phyloP scores from a whole-genome alignment of 2,329 filamentous ascomycete genomes.

The Ceratocystis cubensis region DNA sequence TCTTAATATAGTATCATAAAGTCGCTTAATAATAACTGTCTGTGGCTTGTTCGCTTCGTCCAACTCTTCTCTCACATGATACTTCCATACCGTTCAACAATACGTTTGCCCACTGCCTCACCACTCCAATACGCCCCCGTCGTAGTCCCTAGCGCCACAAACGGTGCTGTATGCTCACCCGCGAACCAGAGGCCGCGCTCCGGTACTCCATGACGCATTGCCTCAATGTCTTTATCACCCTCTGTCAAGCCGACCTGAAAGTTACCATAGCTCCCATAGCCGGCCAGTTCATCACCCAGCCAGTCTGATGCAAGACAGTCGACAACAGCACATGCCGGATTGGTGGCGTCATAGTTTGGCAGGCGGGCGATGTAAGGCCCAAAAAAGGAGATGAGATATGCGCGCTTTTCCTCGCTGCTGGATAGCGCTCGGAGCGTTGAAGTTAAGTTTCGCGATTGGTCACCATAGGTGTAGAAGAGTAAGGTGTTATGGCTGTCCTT shows the following conservation, averaged over 20 bases:
- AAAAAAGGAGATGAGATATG: slow-evolving; percentile 53
- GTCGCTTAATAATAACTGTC: neutral
- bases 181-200: slow-evolving; percentile 69
- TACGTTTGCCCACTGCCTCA: slow-evolving; percentile 58
- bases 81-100: slow-evolving; percentile 41
- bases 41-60: neutral
- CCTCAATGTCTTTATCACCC: slow-evolving; percentile 59
- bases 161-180: slow-evolving; percentile 82
- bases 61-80: neutral
- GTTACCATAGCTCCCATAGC: slow-evolving; percentile 72
- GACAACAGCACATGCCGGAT: slow-evolving; percentile 48
- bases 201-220: slow-evolving; percentile 49
- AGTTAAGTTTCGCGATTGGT: slow-evolving; percentile 45
- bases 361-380: slow-evolving; percentile 65
- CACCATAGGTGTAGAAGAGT: slow-evolving; percentile 68
- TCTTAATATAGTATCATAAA: slow-evolving; percentile 3
- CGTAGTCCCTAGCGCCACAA: slow-evolving; percentile 75
- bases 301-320: slow-evolving; percentile 61
- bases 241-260: slow-evolving; percentile 64
- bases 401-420: slow-evolving; percentile 30
- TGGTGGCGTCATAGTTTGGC: slow-evolving; percentile 47
- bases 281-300: slow-evolving; percentile 66
- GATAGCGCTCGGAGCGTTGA: slow-evolving; percentile 33
- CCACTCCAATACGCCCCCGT: slow-evolving; percentile 91
- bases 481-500: slow-evolving; percentile 61